Conservation (phyloP, 306 rosid genomes). For the Senna siamea region DNA sequence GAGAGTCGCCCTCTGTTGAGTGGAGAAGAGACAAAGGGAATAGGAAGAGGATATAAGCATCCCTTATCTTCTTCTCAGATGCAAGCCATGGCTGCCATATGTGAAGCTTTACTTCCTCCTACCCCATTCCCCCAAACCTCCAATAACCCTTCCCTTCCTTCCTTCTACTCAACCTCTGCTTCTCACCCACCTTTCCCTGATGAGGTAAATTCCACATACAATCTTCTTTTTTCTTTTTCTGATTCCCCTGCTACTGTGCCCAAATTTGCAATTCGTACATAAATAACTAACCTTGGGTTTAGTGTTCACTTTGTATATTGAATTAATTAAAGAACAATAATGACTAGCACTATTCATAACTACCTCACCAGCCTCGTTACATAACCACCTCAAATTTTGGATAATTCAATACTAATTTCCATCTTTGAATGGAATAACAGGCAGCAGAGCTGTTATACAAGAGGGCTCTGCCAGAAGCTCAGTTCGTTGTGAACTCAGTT, state of each 20-base stretch:
- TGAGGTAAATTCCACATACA: slow-evolving; percentile 56
- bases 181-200: slow-evolving; percentile 70
- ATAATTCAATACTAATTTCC: no score
- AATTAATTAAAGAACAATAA: no score
- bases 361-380: no score
- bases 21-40: slow-evolving; percentile 42
- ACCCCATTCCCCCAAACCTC: background rate
- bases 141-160: slow-evolving; percentile 35
- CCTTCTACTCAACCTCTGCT: slow-evolving; percentile 61
- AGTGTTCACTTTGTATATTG: no score
- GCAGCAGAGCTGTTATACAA: slow-evolving; percentile 67
- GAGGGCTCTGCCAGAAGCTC: slow-evolving; percentile 52
- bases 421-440: slow-evolving; percentile 37
- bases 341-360: no score
- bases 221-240: no score
- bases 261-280: no score
- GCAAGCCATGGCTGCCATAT: slow-evolving; percentile 62
- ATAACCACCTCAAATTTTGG: no score
- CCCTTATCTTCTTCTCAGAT: slow-evolving; percentile 69
- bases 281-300: no score
- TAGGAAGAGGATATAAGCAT: slow-evolving; percentile 54
- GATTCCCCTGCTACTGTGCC: no score
- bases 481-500: slow-evolving; percentile 47
- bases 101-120: slow-evolving; percentile 80
- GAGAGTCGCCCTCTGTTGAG: slow-evolving; percentile 55